These are phyloP conservation scores for Euptelea pleiosperma DNA, from an alignment of 164 flowering plant genomes.

Conservation along the genomic window DNA sequence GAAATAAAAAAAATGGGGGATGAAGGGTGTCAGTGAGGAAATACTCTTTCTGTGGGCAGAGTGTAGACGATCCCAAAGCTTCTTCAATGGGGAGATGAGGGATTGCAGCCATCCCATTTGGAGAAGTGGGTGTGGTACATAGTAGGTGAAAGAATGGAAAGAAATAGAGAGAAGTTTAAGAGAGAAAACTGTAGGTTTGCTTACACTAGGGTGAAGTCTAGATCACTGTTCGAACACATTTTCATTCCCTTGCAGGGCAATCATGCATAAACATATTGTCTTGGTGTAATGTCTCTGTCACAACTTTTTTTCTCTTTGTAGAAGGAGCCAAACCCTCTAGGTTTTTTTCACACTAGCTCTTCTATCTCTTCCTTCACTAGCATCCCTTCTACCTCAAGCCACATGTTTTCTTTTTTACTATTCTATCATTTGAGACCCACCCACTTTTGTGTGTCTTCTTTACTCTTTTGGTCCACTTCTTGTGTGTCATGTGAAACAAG, in stretches of 20 bases:
- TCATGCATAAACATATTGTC: conserved; percentile 33
- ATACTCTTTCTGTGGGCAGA: conserved; percentile 42
- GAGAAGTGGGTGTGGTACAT: conserved; percentile 12
- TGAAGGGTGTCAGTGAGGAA: too few species aligned
- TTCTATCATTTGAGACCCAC: neutral
- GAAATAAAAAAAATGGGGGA: neutral
- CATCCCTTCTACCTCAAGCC: conserved; percentile 30
- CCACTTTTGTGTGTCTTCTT: conserved; percentile 8
- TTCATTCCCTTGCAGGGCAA: conserved; percentile 41
- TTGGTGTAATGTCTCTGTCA: conserved; percentile 51
- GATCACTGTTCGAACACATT: conserved; percentile 23
- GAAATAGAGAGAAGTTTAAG: conserved; percentile 9
- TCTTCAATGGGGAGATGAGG: conserved; percentile 59
- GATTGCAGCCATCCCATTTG: conserved; percentile 64
- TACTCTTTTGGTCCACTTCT: conserved; percentile 17
- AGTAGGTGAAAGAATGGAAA: conserved; percentile 3
- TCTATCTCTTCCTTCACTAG: conserved; percentile 30
- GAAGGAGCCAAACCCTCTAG: conserved; percentile 28
- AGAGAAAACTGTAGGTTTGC: conserved; percentile 38
- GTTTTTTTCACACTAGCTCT: too few species aligned
- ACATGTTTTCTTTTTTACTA: neutral
- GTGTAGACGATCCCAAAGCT: conserved; percentile 51
- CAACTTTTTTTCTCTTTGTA: conserved; percentile 35
- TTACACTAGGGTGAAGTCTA: conserved; percentile 54
- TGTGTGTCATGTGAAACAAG: conserved; percentile 22